Evolutionary conservation across 331 rosid species (phyloP).

Genomic region (Pyracantha coccinea): DNA sequence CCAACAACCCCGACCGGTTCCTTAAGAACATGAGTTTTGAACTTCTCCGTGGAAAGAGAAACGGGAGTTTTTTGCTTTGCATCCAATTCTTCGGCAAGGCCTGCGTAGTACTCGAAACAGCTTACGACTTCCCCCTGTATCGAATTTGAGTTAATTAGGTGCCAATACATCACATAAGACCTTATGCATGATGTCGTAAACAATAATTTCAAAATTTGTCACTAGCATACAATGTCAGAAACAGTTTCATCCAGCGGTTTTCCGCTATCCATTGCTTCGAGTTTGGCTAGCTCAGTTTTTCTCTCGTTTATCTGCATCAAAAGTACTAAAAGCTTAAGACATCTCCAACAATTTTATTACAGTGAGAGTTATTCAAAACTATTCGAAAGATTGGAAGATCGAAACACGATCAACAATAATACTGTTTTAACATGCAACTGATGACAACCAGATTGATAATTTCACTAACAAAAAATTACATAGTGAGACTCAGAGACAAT

Average conservation of each 20-base stretch:
- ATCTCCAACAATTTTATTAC: too few species aligned
- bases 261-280: constrained; percentile 68
- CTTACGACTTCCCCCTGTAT: constrained; percentile 80
- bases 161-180: neutral
- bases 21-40: constrained; percentile 59
- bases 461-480: neutral
- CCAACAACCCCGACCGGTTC: constrained; percentile 90
- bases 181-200: neutral
- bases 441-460: too few species aligned
- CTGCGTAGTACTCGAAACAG: constrained; percentile 85
- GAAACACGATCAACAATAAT: neutral
- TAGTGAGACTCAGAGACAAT: neutral
- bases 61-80: constrained; percentile 60
- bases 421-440: too few species aligned
- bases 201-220: neutral
- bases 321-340: neutral
- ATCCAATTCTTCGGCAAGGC: constrained; percentile 81
- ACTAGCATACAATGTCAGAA: constrained; percentile 62
- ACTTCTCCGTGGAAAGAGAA: constrained; percentile 64
- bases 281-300: constrained; percentile 43
- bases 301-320: constrained; percentile 48
- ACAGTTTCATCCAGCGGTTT: constrained; percentile 85
- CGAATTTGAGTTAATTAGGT: neutral
- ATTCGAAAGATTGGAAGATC: neutral
- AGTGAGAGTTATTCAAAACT: too few species aligned